Evolutionary conservation across 2,329 filamentous ascomycete species (phyloP).

Genomic region (Ramularia endophylla): DNA sequence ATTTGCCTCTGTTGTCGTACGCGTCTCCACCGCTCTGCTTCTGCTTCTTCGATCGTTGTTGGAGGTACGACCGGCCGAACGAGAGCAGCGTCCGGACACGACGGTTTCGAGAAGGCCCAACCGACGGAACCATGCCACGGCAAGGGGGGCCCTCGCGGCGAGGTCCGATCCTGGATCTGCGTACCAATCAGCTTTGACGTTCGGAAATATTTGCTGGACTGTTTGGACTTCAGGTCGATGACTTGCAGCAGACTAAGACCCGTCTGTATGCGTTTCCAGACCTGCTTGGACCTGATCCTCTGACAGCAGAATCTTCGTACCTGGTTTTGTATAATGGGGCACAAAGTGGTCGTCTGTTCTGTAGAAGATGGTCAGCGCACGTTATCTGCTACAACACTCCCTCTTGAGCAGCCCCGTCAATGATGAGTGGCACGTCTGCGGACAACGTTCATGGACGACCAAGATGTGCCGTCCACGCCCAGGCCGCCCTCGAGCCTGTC

Average conservation of each 20-base stretch:
- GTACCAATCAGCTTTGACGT: slow-evolving; percentile 1
- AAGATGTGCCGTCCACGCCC: slow-evolving; percentile 21
- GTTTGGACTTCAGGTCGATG: slow-evolving; percentile 1
- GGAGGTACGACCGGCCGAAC: too few species aligned
- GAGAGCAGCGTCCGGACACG: too few species aligned
- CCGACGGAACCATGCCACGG: too few species aligned
- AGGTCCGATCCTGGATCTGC: background rate
- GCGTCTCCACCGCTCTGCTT: slow-evolving; percentile 1
- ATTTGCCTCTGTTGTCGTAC: background rate
- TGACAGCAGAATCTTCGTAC: slow-evolving; percentile 1
- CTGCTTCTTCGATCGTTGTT: too few species aligned
- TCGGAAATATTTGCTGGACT: slow-evolving; percentile 2
- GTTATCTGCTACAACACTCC: slow-evolving; percentile 1
- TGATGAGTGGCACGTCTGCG: slow-evolving; percentile 5
- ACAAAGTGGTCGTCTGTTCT: background rate
- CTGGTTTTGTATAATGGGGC: background rate
- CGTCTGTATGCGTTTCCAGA: slow-evolving; percentile 7
- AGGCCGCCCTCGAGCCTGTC: slow-evolving; percentile 24
- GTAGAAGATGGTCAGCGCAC: slow-evolving; percentile 1
- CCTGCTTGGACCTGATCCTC: background rate
- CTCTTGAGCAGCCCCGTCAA: slow-evolving; percentile 3
- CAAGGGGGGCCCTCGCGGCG: too few species aligned
- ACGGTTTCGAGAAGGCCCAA: too few species aligned
- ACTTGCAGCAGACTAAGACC: slow-evolving; percentile 1
- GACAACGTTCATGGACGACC: slow-evolving; percentile 22